Evolutionary conservation across 2,329 filamentous ascomycete genomes (phyloP).

Genomic region (Aspergillus brunneoviolaceus): DNA sequence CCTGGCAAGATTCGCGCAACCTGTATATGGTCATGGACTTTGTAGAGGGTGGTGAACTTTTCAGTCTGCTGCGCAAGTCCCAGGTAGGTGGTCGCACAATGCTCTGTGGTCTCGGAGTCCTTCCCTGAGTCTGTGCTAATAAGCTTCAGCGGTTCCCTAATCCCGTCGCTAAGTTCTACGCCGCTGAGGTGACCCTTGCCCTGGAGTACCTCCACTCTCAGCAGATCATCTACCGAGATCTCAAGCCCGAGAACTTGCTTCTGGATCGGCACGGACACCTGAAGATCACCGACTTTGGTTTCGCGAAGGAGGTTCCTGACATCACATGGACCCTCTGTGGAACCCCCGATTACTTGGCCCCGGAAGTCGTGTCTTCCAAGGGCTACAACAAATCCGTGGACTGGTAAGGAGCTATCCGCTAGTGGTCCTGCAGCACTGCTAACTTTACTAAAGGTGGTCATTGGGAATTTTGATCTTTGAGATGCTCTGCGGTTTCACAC

Average conservation of each 20-base stretch:
- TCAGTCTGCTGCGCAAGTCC: conserved; percentile 91
- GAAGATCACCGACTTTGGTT: conserved; percentile 98
- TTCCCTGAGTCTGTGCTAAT: not conserved
- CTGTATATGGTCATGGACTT: conserved; percentile 99
- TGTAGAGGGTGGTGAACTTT: conserved; percentile 95
- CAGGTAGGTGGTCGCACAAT: conserved; percentile 58
- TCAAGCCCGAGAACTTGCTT: conserved; percentile 92
- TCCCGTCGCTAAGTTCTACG: conserved; percentile 98
- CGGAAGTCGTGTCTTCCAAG: conserved; percentile 98
- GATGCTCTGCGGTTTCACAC: conserved; percentile 98
- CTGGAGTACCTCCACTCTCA: conserved; percentile 92
- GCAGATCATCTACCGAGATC: conserved; percentile 95
- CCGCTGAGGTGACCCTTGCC: conserved; percentile 92
- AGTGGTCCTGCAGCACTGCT: not conserved
- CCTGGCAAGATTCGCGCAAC: conserved; percentile 92
- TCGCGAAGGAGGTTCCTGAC: conserved; percentile 96
- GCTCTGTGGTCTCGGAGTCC: conserved; percentile 6
- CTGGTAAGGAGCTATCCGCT: conserved; percentile 63
- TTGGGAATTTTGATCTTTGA: conserved; percentile 97
- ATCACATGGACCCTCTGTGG: conserved; percentile 99
- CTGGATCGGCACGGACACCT: conserved; percentile 90
- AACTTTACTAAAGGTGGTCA: conserved; percentile 72
- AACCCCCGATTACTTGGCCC: conserved; percentile 94
- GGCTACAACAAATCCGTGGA: conserved; percentile 99
- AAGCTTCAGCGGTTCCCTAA: conserved; percentile 83